These are phyloP conservation scores for Gilbertella persicaria DNA, from an alignment of 371 early-diverging fungal genomes.

Conservation along the genomic window DNA sequence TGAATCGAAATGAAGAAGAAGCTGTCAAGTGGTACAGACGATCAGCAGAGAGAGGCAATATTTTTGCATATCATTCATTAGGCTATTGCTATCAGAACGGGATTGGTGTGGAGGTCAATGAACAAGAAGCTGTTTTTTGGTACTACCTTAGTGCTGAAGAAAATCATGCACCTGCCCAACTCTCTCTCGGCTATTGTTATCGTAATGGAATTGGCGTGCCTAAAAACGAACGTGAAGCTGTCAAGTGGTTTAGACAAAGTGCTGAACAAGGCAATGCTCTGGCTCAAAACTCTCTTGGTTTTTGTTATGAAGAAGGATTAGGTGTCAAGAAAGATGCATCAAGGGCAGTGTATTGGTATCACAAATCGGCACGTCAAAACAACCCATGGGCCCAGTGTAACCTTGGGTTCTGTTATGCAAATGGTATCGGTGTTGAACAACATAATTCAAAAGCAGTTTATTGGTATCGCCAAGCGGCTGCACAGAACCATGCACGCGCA, in stretches of 20 bases:
- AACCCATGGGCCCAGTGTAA: slow-evolving; percentile 90
- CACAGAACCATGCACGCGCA: slow-evolving; percentile 68
- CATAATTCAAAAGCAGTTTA: slow-evolving; percentile 65
- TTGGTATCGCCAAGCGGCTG: slow-evolving; percentile 74
- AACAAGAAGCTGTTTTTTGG: slow-evolving; percentile 70
- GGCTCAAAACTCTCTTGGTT: slow-evolving; percentile 85
- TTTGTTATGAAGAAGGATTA: slow-evolving; percentile 78
- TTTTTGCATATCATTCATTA: slow-evolving; percentile 77
- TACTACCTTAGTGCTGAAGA: slow-evolving; percentile 71
- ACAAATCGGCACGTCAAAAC: slow-evolving; percentile 73
- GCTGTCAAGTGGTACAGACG: slow-evolving; percentile 72
- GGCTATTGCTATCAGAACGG: slow-evolving; percentile 92
- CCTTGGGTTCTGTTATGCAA: slow-evolving; percentile 84
- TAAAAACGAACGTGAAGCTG: slow-evolving; percentile 64
- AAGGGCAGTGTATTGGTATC: slow-evolving; percentile 85
- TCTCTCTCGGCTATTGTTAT: slow-evolving; percentile 84
- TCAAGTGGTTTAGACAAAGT: slow-evolving; percentile 67
- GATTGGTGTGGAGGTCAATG: slow-evolving; percentile 69
- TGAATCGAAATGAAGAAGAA: slow-evolving; percentile 54
- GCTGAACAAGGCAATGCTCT: slow-evolving; percentile 75
- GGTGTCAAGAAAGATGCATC: slow-evolving; percentile 65
- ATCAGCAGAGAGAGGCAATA: slow-evolving; percentile 74
- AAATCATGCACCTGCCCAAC: slow-evolving; percentile 69
- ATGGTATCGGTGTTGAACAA: slow-evolving; percentile 74
- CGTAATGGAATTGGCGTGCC: slow-evolving; percentile 73